Base-by-base conservation (phyloP, 805 yeast genomes). In the Teunomyces lycoperdinae region DNA sequence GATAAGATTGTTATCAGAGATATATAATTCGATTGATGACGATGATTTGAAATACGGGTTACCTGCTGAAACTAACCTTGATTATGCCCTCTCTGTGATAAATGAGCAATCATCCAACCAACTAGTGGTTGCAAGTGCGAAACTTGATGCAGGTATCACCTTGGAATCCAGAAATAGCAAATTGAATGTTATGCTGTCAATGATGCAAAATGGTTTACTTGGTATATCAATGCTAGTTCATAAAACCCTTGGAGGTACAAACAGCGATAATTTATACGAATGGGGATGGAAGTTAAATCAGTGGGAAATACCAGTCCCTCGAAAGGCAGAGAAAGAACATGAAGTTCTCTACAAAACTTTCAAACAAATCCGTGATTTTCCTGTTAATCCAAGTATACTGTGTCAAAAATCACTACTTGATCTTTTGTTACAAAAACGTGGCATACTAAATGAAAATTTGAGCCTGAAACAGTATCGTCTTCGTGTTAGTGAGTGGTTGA, bases 221-320 rank as follows among this genome's bases (percentile, higher is more conserved):
- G 88, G 90, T 0, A 54, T 84, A 1, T 76, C 91, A 0, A 72
- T 70, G 30, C 52, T 80, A n/a, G 62, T 76, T 7, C 63, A 67
- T 33, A 63, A 66, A 8, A 54, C 51, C n/a, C 29, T 52, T 9
- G 39, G 32, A 10, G 8, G 10, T 31, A 13, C 17, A 11, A 42
- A 31, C 16, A 41, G 36, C 3, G 35, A 46, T n/a, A 31, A 38
- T 10, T 49, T 64, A 1, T 86, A 76, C 59, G 81, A 78, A 49
- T 83, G 89, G 80, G 79, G 83, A 0, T 85, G 96, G 89, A 86
- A 86, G 58, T 64, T 91, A 35, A 79, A 77, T 38, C 78, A 80
- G 43, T 91, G 97, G 97, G 85, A 85, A 46, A 50, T 87, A 1
- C 88, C 95, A 0, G 51, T 60, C 0, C 73, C 83, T 1, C 60